phyloP scores from a whole-genome alignment of 176 grass and related monocot genomes.

The Aegilops umbellulata region DNA sequence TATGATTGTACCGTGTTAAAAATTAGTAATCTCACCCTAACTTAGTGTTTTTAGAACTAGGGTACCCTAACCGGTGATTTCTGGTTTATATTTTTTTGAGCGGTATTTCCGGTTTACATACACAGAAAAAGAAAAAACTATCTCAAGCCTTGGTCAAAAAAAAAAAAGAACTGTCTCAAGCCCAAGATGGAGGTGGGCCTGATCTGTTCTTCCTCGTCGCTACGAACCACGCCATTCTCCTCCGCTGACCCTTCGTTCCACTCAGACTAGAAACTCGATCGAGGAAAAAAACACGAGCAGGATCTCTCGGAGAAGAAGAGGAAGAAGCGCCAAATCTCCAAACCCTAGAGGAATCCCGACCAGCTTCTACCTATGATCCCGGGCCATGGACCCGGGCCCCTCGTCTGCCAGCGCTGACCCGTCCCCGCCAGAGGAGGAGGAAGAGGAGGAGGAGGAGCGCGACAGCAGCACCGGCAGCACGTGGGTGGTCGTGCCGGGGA shows the following conservation, averaged over 20 bases:
- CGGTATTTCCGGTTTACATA: no score
- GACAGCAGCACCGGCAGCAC: neutral
- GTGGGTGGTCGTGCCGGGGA: conserved; percentile 41
- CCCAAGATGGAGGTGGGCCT: neutral
- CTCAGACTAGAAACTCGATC: conserved; percentile 9
- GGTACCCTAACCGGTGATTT: no score
- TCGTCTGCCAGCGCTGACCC: conserved; percentile 34
- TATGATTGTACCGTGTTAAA: no score
- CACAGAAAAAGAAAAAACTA: neutral
- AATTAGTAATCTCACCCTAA: no score
- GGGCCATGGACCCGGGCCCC: conserved; percentile 35
- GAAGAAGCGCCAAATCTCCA: conserved; percentile 8
- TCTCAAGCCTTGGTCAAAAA: neutral
- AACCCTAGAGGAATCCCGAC: conserved; percentile 15
- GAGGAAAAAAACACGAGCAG: conserved; percentile 11
- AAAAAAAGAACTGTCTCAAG: neutral
- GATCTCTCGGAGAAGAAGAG: neutral
- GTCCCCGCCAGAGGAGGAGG: conserved; percentile 3
- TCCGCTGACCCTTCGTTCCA: neutral
- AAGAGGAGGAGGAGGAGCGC: neutral
- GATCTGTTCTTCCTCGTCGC: neutral
- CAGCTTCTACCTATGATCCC: neutral
- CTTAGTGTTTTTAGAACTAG: no score
- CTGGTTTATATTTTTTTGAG: no score
- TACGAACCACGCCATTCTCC: neutral